These are phyloP conservation scores for Trametes polyzona DNA, from an alignment of 1,284 basidiomycete species.

Conservation along the genomic window DNA sequence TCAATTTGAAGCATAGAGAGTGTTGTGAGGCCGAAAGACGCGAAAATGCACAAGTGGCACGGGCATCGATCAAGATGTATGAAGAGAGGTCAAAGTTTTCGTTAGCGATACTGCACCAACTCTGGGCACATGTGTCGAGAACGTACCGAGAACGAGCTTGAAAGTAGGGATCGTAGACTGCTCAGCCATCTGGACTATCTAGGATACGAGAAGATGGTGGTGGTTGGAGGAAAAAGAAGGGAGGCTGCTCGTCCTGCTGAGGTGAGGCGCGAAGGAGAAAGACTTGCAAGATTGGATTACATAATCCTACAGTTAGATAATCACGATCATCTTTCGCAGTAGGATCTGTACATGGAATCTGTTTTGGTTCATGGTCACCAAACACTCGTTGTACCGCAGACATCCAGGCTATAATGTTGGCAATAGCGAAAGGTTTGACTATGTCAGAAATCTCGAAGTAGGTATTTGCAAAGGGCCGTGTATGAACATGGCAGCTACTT, in stretches of 20 bases:
- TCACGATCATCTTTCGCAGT: slow-evolving; percentile 23
- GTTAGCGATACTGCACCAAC: slow-evolving; percentile 24
- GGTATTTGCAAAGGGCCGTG: too few relatives aligned
- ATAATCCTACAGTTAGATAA: slow-evolving; percentile 32
- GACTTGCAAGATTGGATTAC: slow-evolving; percentile 30
- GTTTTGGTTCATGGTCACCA: not conserved
- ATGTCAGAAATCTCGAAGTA: too few relatives aligned
- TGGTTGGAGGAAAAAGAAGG: slow-evolving; percentile 32
- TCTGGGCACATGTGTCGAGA: slow-evolving; percentile 23
- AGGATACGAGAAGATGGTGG: slow-evolving; percentile 31
- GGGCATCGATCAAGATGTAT: slow-evolving; percentile 28
- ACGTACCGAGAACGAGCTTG: slow-evolving; percentile 96
- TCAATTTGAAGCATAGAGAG: slow-evolving; percentile 10
- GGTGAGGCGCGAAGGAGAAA: slow-evolving; percentile 30
- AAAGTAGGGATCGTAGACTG: slow-evolving; percentile 78
- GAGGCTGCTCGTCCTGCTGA: slow-evolving; percentile 21
- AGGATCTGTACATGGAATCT: slow-evolving; percentile 18
- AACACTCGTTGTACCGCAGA: not conserved
- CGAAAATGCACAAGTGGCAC: slow-evolving; percentile 35
- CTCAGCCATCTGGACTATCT: slow-evolving; percentile 49
- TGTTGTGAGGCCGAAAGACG: slow-evolving; percentile 27
- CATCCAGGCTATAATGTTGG: too few relatives aligned
- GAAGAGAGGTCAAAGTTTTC: slow-evolving; percentile 20
- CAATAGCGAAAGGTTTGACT: too few relatives aligned
- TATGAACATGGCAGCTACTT: too few relatives aligned